These are phyloP conservation scores for Dactylellina haptotyla DNA, from an alignment of 2,329 filamentous ascomycete genomes.

Conservation along the genomic window DNA sequence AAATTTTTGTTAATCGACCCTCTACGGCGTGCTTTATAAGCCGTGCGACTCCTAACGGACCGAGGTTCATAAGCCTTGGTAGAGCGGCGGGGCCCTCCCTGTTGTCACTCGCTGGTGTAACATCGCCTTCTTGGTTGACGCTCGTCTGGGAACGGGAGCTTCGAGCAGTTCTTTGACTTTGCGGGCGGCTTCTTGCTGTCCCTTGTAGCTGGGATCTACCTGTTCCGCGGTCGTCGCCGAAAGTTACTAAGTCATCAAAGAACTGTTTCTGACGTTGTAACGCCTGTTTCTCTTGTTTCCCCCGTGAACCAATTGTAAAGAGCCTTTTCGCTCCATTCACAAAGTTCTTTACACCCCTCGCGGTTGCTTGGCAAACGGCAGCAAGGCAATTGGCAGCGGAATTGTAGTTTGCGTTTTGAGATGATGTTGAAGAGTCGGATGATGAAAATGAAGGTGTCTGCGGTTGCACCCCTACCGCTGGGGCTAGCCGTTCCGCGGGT, in stretches of 20 bases:
- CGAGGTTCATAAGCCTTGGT: conserved; percentile 12
- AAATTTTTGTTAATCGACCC: conserved; percentile 12
- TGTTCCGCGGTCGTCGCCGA: not conserved
- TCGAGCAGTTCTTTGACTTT: not conserved
- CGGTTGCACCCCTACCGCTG: not conserved
- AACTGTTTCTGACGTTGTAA: not conserved
- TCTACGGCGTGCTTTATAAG: not conserved
- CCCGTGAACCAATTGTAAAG: not conserved
- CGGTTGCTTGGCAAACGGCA: not conserved
- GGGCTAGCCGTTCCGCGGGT: not conserved
- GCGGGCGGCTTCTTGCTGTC: too few relatives aligned
- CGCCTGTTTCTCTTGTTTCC: not conserved
- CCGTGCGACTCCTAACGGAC: not conserved
- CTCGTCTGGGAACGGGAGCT: conserved; percentile 3
- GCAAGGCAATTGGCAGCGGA: not conserved
- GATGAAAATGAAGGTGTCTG: not conserved
- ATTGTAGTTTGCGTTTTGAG: not conserved
- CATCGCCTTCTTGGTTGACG: not conserved
- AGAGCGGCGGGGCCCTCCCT: not conserved
- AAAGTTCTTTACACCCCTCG: not conserved
- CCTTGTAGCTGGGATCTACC: conserved; percentile 1
- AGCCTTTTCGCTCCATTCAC: not conserved
- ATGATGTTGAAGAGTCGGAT: not conserved
- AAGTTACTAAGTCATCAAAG: not conserved
- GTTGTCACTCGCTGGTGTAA: not conserved